Conservation (phyloP, 169 alveolate species). For the Fabrea salina region DNA sequence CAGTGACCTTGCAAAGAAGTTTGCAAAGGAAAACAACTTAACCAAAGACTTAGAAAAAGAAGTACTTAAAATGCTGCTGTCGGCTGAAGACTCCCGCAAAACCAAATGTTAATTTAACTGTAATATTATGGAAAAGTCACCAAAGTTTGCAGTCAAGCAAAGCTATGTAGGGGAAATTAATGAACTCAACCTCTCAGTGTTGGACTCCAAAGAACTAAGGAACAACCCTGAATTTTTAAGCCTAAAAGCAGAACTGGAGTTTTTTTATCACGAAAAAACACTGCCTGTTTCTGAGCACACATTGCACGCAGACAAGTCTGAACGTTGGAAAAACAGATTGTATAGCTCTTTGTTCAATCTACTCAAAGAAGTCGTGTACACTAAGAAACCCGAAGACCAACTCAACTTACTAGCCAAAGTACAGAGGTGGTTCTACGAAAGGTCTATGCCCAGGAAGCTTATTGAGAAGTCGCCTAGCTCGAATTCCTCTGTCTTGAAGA, state of each 20-base stretch:
- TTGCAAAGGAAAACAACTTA: background rate
- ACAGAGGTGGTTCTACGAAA: conserved; percentile 4
- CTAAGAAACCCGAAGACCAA: background rate
- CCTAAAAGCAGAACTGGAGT: conserved; percentile 17
- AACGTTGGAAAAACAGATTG: background rate
- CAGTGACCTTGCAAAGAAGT: background rate
- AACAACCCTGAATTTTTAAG: background rate
- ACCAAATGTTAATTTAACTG: too few relatives aligned
- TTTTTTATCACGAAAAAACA: background rate
- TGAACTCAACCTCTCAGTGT: too few relatives aligned
- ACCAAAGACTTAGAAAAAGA: background rate
- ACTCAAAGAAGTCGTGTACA: conserved; percentile 8
- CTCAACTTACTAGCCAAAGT: conserved; percentile 2
- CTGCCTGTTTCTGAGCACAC: background rate
- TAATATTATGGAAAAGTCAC: too few relatives aligned
- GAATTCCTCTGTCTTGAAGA: too few relatives aligned
- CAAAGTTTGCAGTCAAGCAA: too few relatives aligned
- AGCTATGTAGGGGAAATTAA: too few relatives aligned
- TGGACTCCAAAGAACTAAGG: too few relatives aligned
- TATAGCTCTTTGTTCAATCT: background rate
- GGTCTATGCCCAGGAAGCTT: too few relatives aligned
- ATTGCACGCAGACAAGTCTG: background rate
- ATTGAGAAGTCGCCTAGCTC: too few relatives aligned
- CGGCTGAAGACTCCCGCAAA: conserved; percentile 8
- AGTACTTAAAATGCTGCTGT: background rate